Evolutionary conservation across 169 alveolate genomes (phyloP).

Genomic region (Miamiensis avidus): DNA sequence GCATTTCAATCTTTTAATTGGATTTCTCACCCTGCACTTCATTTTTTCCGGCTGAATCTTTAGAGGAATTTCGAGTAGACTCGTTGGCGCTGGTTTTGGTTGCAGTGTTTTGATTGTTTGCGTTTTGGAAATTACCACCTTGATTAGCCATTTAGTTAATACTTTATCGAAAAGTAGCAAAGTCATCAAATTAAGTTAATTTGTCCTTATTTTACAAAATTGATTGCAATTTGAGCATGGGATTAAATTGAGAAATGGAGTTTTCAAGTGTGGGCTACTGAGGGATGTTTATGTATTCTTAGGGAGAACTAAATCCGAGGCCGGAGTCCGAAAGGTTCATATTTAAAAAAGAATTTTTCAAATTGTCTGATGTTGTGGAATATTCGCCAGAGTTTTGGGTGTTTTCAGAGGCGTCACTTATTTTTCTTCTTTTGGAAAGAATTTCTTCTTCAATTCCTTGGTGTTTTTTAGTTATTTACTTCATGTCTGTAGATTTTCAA

Average conservation of each 20-base stretch:
- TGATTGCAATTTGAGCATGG: too few species aligned
- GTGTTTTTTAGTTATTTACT: too few species aligned
- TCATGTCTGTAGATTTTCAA: too few species aligned
- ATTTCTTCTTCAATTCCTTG: background rate
- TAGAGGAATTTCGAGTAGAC: background rate
- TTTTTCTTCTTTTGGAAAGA: background rate
- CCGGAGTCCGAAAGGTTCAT: background rate
- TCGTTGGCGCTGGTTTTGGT: too few species aligned
- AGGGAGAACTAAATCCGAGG: background rate
- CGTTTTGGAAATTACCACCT: background rate
- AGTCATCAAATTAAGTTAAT: background rate
- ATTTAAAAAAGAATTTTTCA: too few species aligned
- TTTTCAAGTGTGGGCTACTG: background rate
- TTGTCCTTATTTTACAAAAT: background rate
- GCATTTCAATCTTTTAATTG: too few species aligned
- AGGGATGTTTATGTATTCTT: background rate
- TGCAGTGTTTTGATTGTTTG: too few species aligned
- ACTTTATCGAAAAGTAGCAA: background rate
- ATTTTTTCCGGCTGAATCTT: too few species aligned
- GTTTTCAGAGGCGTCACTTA: background rate
- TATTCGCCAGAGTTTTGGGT: background rate
- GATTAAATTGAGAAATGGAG: too few species aligned
- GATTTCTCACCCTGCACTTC: too few species aligned
- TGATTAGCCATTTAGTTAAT: background rate
- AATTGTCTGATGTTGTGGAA: background rate